Evolutionary conservation across 164 flowering plant genomes (phyloP).

Genomic region (Vitis rotundifolia): DNA sequence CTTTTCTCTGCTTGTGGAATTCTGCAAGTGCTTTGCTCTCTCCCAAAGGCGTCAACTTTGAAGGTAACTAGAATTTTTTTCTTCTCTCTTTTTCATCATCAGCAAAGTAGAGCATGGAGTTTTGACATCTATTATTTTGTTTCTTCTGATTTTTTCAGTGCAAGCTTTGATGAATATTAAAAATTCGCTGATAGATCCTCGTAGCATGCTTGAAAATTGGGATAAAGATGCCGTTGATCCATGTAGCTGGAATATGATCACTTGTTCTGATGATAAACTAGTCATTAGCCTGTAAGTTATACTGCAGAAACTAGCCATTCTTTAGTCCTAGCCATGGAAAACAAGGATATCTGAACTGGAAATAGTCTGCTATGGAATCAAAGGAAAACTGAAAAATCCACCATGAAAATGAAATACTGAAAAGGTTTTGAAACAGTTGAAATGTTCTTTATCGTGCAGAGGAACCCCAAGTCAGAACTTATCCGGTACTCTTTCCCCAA

Average conservation of each 20-base stretch:
- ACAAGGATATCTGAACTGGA: not conserved
- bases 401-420: too few species aligned
- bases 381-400: not conserved
- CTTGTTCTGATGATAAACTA: constrained; percentile 33
- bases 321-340: not conserved
- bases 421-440: constrained; percentile 6
- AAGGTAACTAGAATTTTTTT: constrained; percentile 35
- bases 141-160: constrained; percentile 23
- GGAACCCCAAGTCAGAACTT: constrained; percentile 85
- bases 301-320: not conserved
- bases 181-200: constrained; percentile 28
- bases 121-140: not conserved
- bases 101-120: not conserved
- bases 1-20: constrained; percentile 38
- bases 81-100: not conserved
- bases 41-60: constrained; percentile 59
- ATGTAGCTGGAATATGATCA: constrained; percentile 42
- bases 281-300: constrained; percentile 35
- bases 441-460: constrained; percentile 43
- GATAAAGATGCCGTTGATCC: constrained; percentile 40
- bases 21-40: constrained; percentile 44
- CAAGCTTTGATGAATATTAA: constrained; percentile 37
- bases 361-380: not conserved
- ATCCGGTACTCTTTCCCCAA: constrained; percentile 77
- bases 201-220: constrained; percentile 33